Conservation (phyloP, 352 stramenopile genomes). For the Phytopythium litorale region DNA sequence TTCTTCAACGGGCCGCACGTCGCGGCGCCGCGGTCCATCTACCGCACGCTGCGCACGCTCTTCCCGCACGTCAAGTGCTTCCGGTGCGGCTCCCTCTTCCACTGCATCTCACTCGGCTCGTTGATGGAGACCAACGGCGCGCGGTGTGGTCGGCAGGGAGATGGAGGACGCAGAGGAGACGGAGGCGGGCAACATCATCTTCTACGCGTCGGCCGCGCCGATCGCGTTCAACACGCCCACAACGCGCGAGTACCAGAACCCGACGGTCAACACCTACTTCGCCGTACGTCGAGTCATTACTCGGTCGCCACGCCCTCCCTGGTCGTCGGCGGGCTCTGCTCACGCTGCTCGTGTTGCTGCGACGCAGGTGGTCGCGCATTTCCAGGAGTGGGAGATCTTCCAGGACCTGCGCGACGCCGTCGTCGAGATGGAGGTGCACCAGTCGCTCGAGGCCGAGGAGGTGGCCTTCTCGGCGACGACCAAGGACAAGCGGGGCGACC, state of each 20-base stretch:
- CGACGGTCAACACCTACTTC: slow-evolving; percentile 48
- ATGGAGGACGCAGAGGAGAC: slow-evolving; percentile 35
- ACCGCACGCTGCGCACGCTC: slow-evolving; percentile 59
- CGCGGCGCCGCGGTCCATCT: slow-evolving; percentile 61
- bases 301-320: neutral
- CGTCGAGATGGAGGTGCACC: slow-evolving; percentile 42
- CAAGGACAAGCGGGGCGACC: slow-evolving; percentile 3
- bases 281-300: slow-evolving; percentile 22
- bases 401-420: slow-evolving; percentile 33
- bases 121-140: neutral
- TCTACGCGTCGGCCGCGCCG: slow-evolving; percentile 65
- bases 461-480: slow-evolving; percentile 31
- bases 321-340: neutral
- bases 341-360: neutral
- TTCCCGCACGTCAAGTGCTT: slow-evolving; percentile 68
- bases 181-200: slow-evolving; percentile 64
- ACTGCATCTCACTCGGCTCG: slow-evolving; percentile 1
- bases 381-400: slow-evolving; percentile 73
- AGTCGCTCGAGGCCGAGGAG: slow-evolving; percentile 46
- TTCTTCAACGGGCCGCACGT: slow-evolving; percentile 48
- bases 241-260: slow-evolving; percentile 44
- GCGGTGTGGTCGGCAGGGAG: slow-evolving; percentile 20
- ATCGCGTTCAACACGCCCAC: slow-evolving; percentile 62
- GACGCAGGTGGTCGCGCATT: slow-evolving; percentile 49
- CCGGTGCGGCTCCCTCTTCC: slow-evolving; percentile 20